Evolutionary conservation across 768 basidiomycete genomes (phyloP).

Genomic region (Naganishia friedmannii): DNA sequence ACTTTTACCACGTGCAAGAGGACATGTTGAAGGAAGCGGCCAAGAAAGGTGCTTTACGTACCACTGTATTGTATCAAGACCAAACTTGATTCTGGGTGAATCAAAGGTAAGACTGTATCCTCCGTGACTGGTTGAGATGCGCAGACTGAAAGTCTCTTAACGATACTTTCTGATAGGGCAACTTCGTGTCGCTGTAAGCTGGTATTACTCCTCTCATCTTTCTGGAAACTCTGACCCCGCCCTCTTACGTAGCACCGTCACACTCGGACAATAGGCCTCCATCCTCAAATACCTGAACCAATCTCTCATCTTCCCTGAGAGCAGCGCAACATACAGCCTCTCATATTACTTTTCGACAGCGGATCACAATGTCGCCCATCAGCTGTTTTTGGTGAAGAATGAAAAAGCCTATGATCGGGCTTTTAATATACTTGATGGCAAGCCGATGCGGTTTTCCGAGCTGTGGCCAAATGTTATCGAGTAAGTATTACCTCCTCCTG

Average conservation of each 20-base stretch:
- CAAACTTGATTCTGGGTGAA: neutral
- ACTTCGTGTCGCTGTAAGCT: slow-evolving; percentile 4
- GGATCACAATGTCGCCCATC: neutral
- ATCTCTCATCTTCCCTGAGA: slow-evolving; percentile 4
- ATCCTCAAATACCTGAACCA: neutral
- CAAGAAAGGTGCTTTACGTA: neutral
- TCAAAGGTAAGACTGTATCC: neutral
- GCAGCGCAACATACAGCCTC: neutral
- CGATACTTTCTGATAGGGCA: neutral
- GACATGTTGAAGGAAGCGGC: slow-evolving; percentile 15
- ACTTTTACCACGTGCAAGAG: slow-evolving; percentile 8
- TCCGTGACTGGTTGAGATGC: neutral
- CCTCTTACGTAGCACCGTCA: neutral
- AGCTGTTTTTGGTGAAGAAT: neutral
- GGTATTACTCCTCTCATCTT: neutral
- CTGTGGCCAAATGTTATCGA: slow-evolving; percentile 2
- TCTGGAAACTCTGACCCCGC: neutral
- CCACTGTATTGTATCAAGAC: slow-evolving; percentile 6
- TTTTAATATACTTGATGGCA: slow-evolving; percentile 8
- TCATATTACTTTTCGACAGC: slow-evolving; percentile 1
- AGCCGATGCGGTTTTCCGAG: slow-evolving; percentile 5
- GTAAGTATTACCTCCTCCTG: too few species aligned
- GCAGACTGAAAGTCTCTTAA: neutral
- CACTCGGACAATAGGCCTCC: neutral
- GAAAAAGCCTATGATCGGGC: neutral